Base-by-base conservation (phyloP, 139 green algal species). In the Penium margaritaceum region DNA sequence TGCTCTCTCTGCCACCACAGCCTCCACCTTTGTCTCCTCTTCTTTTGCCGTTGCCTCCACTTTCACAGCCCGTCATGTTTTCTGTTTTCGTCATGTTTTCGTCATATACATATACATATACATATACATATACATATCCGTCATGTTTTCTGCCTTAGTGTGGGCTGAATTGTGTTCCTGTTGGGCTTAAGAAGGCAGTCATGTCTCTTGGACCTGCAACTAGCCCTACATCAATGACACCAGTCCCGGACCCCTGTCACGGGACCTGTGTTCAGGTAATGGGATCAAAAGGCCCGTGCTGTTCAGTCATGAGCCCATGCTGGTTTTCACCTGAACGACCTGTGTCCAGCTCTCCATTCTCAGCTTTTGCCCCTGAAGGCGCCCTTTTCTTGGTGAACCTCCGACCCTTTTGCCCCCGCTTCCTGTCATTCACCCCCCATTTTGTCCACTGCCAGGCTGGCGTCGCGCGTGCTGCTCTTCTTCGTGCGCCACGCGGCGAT, bases 401-500 rank as follows among this genome's bases (percentile, higher is more conserved):
- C n/a, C 30, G 7, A 19, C 17, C 14, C 58, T 66, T 66, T 66
- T 46, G 24, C 19, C 24, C 30, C 19, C 14, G 7, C 7, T 39
- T 5, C 33, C 58, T 38, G 24, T 66, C 6, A 17, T 17, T 21
- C 4, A 17, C n/a, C 30, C 14, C 7, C 14, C 19, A 38, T 27
- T 66, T 17, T 37, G 5, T 17, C 12, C 58, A 39, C 14, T n/a
- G 24, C 27, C n/a, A 37, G 30, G 5, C n/a, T 27, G 19, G 19
- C 51, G 7, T 27, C 51, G 12, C 19, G 51, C 27, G 19, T 5
- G 51, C 51, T 60, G 51, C 51, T 60, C 41, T 90, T 96, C 70
- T 96, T 93, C 41, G 86, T 97, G 63, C 87, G 92, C 0, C 90
- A 97, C 61, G 91, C 88, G 4, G 75, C 86, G 14, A n/a, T n/a